Evolutionary conservation across 176 grass and related monocot genomes (phyloP).

Genomic region (Thalia dealbata): DNA sequence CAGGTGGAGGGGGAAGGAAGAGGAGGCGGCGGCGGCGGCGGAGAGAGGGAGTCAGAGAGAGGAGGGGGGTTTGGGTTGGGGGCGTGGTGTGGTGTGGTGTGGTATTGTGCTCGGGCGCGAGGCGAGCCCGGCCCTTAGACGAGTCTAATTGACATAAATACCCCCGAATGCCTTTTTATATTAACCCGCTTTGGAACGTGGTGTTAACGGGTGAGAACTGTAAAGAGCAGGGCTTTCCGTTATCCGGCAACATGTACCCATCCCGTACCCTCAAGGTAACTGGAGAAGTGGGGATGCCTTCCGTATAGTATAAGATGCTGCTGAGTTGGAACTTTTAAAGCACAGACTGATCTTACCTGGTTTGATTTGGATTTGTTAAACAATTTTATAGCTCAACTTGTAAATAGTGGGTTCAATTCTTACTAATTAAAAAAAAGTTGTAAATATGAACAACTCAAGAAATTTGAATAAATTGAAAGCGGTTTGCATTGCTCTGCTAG

Average conservation of each 20-base stretch:
- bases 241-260: no score
- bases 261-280: background rate
- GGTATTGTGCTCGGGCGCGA: background rate
- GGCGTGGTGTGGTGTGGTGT: slow-evolving; percentile 7
- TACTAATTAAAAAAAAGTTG: no score
- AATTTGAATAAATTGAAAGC: no score
- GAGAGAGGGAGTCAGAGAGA: background rate
- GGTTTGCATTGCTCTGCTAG: no score
- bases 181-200: background rate
- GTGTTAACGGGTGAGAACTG: background rate
- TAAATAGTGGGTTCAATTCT: no score
- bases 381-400: no score
- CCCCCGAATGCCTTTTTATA: background rate
- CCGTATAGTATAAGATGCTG: no score
- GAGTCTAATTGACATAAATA: background rate
- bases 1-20: background rate
- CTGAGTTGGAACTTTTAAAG: no score
- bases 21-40: background rate
- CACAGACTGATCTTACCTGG: no score
- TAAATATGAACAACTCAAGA: no score
- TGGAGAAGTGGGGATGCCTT: background rate
- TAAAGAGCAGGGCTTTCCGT: background rate
- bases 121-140: background rate
- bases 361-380: no score
- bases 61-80: background rate